Conservation (phyloP, 139 green algal genomes). For the Chlamydomonas applanata region DNA sequence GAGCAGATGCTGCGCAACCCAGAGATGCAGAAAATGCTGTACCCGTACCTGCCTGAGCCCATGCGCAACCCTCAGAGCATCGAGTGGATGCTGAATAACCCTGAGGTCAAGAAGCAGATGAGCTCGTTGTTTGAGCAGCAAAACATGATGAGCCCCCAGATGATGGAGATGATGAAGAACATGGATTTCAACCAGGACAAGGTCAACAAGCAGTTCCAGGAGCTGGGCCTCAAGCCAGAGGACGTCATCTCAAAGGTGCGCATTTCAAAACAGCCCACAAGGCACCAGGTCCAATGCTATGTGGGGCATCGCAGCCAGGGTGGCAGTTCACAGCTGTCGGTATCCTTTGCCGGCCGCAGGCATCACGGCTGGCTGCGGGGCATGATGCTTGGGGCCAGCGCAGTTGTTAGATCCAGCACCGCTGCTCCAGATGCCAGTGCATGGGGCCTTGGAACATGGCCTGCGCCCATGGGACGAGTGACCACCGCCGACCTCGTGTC, state of each 20-base stretch:
- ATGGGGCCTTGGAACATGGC: no score
- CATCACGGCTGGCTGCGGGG: no score
- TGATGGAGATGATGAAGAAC: slow-evolving; percentile 66
- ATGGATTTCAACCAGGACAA: slow-evolving; percentile 64
- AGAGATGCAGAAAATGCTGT: slow-evolving; percentile 87
- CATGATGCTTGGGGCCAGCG: no score
- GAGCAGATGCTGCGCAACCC: slow-evolving; percentile 64
- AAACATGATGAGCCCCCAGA: slow-evolving; percentile 58
- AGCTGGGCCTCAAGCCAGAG: slow-evolving; percentile 75
- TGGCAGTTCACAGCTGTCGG: slow-evolving; percentile 4
- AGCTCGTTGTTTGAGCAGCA: slow-evolving; percentile 33
- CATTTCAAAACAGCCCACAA: no score
- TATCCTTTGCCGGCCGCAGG: no score
- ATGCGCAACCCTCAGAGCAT: slow-evolving; percentile 88
- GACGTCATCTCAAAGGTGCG: slow-evolving; percentile 71
- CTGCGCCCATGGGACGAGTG: no score
- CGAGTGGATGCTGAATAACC: slow-evolving; percentile 86
- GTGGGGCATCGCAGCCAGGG: neutral
- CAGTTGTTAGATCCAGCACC: no score
- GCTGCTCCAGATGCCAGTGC: no score
- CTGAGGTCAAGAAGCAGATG: slow-evolving; percentile 68
- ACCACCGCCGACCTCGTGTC: no score
- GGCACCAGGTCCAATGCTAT: neutral
- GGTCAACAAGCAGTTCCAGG: slow-evolving; percentile 71
- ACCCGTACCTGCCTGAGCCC: slow-evolving; percentile 85